Evolutionary conservation across 305 asterid genomes (phyloP).

Genomic region (Solanum chacoense): DNA sequence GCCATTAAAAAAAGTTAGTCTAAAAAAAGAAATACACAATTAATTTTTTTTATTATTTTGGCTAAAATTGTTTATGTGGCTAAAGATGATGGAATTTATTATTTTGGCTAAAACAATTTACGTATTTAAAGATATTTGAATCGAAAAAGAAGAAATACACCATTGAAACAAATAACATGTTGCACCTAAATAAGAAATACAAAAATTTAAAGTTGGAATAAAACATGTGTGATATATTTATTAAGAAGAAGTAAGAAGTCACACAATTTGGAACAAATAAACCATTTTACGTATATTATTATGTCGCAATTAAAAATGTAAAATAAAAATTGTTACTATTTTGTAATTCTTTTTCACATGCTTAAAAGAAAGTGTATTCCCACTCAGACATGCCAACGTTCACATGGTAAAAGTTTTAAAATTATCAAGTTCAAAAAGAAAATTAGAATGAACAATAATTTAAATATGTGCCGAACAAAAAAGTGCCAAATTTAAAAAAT

Average conservation of each 20-base stretch:
- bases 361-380: not conserved
- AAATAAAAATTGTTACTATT: not conserved
- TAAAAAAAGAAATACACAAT: not conserved
- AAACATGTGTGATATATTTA: not conserved
- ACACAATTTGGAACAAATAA: not conserved
- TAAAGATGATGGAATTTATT: not conserved
- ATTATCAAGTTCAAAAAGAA: not conserved
- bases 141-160: not conserved
- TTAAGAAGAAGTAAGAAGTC: not conserved
- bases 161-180: not conserved
- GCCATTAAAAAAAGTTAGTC: not conserved
- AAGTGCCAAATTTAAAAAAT: not conserved
- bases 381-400: not conserved
- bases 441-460: not conserved
- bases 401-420: not conserved
- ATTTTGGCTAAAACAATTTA: not conserved
- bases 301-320: not conserved
- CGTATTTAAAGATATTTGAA: not conserved
- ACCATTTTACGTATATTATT: not conserved
- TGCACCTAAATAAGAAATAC: not conserved
- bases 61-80: not conserved
- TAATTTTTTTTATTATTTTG: no score
- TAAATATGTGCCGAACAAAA: not conserved
- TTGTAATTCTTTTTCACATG: not conserved
- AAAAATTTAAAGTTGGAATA: not conserved